Evolutionary conservation across 2,329 filamentous ascomycete genomes (phyloP).

Genomic region (Tolypocladium album): DNA sequence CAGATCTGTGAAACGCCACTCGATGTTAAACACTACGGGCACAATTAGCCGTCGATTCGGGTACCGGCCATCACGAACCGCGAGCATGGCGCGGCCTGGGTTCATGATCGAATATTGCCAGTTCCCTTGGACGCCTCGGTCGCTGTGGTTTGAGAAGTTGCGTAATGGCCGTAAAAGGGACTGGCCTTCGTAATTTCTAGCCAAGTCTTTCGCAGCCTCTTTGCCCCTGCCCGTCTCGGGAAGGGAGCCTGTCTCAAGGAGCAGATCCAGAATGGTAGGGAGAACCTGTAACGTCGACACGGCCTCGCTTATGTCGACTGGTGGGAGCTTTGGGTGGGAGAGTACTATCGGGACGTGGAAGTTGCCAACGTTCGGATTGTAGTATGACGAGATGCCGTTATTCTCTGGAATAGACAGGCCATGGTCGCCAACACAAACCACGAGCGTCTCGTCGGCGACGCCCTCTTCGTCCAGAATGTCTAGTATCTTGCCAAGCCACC

Average conservation of each 20-base stretch:
- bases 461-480: conserved; percentile 18
- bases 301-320: conserved; percentile 19
- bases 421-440: conserved; percentile 21
- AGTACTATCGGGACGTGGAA: conserved; percentile 22
- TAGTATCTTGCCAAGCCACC: conserved; percentile 21
- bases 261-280: conserved; percentile 22
- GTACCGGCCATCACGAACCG: conserved; percentile 8
- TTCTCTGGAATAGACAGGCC: conserved; percentile 21
- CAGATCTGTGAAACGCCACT: conserved; percentile 20
- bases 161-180: conserved; percentile 20
- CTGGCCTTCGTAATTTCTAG: conserved; percentile 22
- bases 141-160: neutral
- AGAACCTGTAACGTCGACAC: conserved; percentile 20
- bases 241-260: conserved; percentile 20
- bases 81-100: conserved; percentile 11
- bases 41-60: conserved; percentile 12
- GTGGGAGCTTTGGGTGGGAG: conserved; percentile 21
- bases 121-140: conserved; percentile 3
- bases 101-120: conserved; percentile 15
- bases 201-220: conserved; percentile 15
- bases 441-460: conserved; percentile 18
- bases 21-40: conserved; percentile 12
- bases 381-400: conserved; percentile 18
- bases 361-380: conserved; percentile 21
- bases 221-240: conserved; percentile 7